Conservation (phyloP, 805 yeast genomes). For the Yarrowia sp. region DNA sequence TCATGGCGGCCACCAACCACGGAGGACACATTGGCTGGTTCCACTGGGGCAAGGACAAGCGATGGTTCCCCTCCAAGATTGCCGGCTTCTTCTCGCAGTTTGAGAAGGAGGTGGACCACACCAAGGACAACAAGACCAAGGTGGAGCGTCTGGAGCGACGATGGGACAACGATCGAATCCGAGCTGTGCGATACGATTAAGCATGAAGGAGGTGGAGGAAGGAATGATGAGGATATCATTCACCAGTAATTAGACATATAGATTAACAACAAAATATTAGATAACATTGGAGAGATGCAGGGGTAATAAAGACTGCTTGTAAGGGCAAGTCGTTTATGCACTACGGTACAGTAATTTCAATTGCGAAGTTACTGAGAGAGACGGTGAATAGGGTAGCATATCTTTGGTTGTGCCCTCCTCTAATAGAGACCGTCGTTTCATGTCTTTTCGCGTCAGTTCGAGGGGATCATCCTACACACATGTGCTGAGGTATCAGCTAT, state of each 20-base stretch:
- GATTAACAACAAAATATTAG: not conserved
- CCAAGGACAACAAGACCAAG: slow-evolving; percentile 38
- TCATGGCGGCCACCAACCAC: slow-evolving; percentile 63
- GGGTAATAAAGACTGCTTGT: no score
- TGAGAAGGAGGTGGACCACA: slow-evolving; percentile 47
- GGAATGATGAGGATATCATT: no score
- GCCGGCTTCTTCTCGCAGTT: slow-evolving; percentile 54
- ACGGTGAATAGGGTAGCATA: no score
- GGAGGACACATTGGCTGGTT: slow-evolving; percentile 92
- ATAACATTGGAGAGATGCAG: not conserved
- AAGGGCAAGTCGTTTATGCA: no score
- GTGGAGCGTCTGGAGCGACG: slow-evolving; percentile 40
- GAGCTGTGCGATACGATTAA: slow-evolving; percentile 24
- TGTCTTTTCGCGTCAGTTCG: no score
- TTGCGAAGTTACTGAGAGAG: no score
- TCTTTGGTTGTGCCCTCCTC: no score
- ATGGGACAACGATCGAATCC: slow-evolving; percentile 42
- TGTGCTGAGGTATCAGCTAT: no score
- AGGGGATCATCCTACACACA: no score
- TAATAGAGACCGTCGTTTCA: no score
- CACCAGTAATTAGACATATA: not conserved
- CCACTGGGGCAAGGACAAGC: slow-evolving; percentile 57
- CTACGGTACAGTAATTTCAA: no score
- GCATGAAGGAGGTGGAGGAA: no score
- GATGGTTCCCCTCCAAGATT: slow-evolving; percentile 70